phyloP scores from a whole-genome alignment of 345 rosid species.

The Geranium rotundifolium region DNA sequence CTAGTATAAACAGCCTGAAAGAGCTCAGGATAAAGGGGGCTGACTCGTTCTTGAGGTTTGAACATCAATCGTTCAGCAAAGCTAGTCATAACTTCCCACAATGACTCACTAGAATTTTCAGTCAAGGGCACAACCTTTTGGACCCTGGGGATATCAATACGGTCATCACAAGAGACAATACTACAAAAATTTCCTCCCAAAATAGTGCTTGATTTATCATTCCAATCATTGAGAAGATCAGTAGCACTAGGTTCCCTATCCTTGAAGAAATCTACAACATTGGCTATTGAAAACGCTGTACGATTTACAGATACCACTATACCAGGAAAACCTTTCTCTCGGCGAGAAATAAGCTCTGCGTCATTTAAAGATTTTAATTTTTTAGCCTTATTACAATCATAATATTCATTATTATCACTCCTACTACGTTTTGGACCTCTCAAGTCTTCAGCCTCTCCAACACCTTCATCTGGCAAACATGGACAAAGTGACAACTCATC shows the following conservation, averaged over 20 bases:
- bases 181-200: slow-evolving; percentile 16
- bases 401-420: slow-evolving; percentile 46
- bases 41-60: slow-evolving; percentile 14
- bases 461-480: slow-evolving; percentile 70
- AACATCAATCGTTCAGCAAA: slow-evolving; percentile 37
- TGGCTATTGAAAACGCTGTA: slow-evolving; percentile 27
- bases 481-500: slow-evolving; percentile 65
- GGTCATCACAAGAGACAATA: slow-evolving; percentile 19
- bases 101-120: slow-evolving; percentile 28
- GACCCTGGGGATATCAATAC: slow-evolving; percentile 28
- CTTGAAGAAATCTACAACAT: slow-evolving; percentile 43
- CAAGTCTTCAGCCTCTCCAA: slow-evolving; percentile 82
- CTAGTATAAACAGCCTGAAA: slow-evolving; percentile 43
- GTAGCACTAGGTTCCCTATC: slow-evolving; percentile 20
- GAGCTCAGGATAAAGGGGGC: slow-evolving; percentile 32
- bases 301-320: slow-evolving; percentile 45
- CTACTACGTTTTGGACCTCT: slow-evolving; percentile 71
- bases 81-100: slow-evolving; percentile 73
- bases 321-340: slow-evolving; percentile 95
- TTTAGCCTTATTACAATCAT: slow-evolving; percentile 39
- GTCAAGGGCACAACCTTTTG: slow-evolving; percentile 24
- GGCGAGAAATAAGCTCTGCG: slow-evolving; percentile 66
- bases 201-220: slow-evolving; percentile 20
- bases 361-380: slow-evolving; percentile 49
- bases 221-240: slow-evolving; percentile 12